Evolutionary conservation across 2,329 filamentous ascomycete species (phyloP), one percentile per base, ranked within the genome.

Genomic region (Alternaria incomplexa): DNA sequence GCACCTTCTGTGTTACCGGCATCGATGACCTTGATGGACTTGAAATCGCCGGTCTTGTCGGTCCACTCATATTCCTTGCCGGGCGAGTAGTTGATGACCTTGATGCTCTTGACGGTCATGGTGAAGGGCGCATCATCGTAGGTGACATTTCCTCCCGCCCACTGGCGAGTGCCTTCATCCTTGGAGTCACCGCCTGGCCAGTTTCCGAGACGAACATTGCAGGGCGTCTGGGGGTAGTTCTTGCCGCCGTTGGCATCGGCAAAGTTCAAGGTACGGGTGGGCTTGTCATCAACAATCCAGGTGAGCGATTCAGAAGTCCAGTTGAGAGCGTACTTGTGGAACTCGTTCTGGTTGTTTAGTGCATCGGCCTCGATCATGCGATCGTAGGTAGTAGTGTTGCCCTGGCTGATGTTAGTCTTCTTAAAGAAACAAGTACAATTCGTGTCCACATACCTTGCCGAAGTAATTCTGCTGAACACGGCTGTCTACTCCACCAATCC

Each of bases 151-250:
- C 90, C 90, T 51, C 90, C 89, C 48, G 90, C 89, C 90, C 90
- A 92, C 58, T 87, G 76, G 61, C 90, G 84, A 23, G 88, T 90
- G 51, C 90, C 89, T n/a, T 84, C 78, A 40, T 83, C 77, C 59
- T 81, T 77, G 5, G 81, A 77, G 56, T 82, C 80, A 68, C 85
- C 86, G 56, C 82, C 83, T 32, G 81, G 81, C 83, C 83, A 84
- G 75, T 80, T 82, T 51, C 82, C 82, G 22, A 84, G 74, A 63
- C 74, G 76, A 23, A 81, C 72, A 45, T 88, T 87, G 89, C 91
- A 91, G 1, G 92, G 92, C 0, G 91, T 93, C 76, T 95, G 92
- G 0, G 92, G 92, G 77, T 88, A 94, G 75, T 86, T 86, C 53
- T 85, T 77, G 12, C 88, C 88, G 68, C 85, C 85, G 50, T 85